Evolutionary conservation across 805 yeast species (phyloP).

Genomic region (Suhomyces sp.): DNA sequence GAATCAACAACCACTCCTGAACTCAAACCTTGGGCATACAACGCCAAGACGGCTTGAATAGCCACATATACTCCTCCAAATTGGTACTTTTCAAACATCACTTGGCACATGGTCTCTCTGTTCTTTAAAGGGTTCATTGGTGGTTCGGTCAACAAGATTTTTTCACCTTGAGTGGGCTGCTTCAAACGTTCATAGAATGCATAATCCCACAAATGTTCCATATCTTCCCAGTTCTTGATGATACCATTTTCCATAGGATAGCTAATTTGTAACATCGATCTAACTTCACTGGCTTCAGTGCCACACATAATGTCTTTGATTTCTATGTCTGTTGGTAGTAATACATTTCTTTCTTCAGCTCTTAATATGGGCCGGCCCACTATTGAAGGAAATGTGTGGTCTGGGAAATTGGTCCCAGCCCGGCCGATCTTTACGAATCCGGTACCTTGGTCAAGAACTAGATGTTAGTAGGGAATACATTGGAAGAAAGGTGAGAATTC

Average conservation of each 20-base stretch:
- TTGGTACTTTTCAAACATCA: constrained; percentile 87
- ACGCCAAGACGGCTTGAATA: constrained; percentile 95
- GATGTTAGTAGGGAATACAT: constrained; percentile 6
- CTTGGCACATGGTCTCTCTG: constrained; percentile 87
- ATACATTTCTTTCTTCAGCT: constrained; percentile 81
- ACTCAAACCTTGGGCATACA: constrained; percentile 94
- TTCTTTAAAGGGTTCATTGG: constrained; percentile 95
- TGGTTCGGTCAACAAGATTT: constrained; percentile 90
- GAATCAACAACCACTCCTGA: constrained; percentile 98
- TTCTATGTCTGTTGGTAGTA: constrained; percentile 58
- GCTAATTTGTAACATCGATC: constrained; percentile 87
- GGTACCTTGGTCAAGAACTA: constrained; percentile 98
- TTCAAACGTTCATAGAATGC: constrained; percentile 91
- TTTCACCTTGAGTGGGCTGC: constrained; percentile 67
- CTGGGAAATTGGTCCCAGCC: constrained; percentile 96
- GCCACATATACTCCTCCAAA: constrained; percentile 95
- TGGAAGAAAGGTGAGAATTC: not conserved
- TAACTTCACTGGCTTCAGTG: constrained; percentile 85
- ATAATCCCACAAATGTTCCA: constrained; percentile 98
- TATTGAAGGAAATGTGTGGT: constrained; percentile 92
- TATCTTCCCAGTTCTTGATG: constrained; percentile 96
- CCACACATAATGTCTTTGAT: constrained; percentile 98
- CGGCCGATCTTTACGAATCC: constrained; percentile 97
- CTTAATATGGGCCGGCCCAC: constrained; percentile 96
- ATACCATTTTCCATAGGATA: constrained; percentile 99